Base-by-base conservation (phyloP, 768 basidiomycete species). In the Tulasnella sp. region DNA sequence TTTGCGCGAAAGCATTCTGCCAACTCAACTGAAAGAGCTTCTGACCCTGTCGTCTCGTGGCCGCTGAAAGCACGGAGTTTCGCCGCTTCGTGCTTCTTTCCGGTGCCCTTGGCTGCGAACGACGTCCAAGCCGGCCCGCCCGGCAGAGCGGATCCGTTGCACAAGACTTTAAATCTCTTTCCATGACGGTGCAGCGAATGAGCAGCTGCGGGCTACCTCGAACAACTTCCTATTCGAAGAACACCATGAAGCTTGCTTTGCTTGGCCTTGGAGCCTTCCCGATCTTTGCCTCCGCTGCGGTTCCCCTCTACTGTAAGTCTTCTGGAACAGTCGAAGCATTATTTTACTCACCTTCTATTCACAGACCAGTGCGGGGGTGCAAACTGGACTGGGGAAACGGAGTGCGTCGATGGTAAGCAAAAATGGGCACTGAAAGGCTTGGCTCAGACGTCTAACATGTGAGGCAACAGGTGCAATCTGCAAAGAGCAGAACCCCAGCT, bases 241-340 rank as follows among this genome's bases (percentile, higher is more conserved):
- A 68, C 62, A 36, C 14, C 62, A 68, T 68, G 62, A 68, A 68
- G 62, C 27, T 68, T 68, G 62, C 62, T 7, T 16, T 74, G 40
- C 73, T 74, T 74, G 73, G 73, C 38, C 73, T 74, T 74, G 73
- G 73, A 74, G 18, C 34, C 39, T 48, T 74, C 73, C 73, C 73
- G 7, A 42, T 48, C 73, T 48, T 74, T 12, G 73, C 46, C 73
- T 74, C 73, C n/a, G 73, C 40, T 40, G 38, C 73, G 2, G 73
- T 74, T 12, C 73, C 73, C n/a, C 73, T 74, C 38, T 74, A 74
- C 16, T 24, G 73, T 74, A 48, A 42, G 73, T 74, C 73, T 27
- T 74, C 73, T 40, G 31, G 38, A 40, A 27, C 19, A 24, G 14
- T 21, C 12, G 38, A 31, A 34, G 40, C 38, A 34, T 27, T 24